Evolutionary conservation across 75 land plant species (phyloP), one percentile per base, ranked within the genome.

Genomic region (Selaginella tamariscina): DNA sequence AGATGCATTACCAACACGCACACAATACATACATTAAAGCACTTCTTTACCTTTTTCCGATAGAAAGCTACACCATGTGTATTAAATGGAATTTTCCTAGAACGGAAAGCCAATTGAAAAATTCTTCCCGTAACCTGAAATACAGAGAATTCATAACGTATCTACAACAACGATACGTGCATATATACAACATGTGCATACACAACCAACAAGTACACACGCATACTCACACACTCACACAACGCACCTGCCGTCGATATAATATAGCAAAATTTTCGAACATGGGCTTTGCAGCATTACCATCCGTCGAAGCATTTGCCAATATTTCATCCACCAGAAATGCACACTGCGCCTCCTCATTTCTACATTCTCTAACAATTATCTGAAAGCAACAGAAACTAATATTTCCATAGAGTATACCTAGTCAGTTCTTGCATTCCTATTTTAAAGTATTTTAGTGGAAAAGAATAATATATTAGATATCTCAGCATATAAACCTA

Each of bases 21-120:
- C n/a, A n/a, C n/a, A n/a, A n/a, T n/a, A n/a, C n/a, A n/a, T n/a
- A n/a, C 64, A 9, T 13, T 23, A 57, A 57, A 57, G 62, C 2
- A 20, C 62, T 27, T n/a, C 22, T 31, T 32, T 65, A 94, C 98
- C 86, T 94, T 94, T 77, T 94, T 94, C 29, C 98, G 73, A 32
- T 94, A 94, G 70, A 94, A 89, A 28, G 98, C 98, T 64, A 89
- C 91, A 30, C 98, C 96, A 71, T 94, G 98, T 44, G 80, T 70
- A 75, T 94, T 94, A 59, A 94, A 94, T 22, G 98, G 98, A 68
- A 94, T 94, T 65, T 82, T 89, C 33, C 98, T 82, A 13, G 74
- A 56, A 59, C 98, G 88, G 31, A 94, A 82, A 39, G 78, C 70
- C 56, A 80, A 33, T 76, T 94, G 98, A 65, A 94, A 89, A 32